Evolutionary conservation across 2,329 filamentous ascomycete species (phyloP).

Genomic region (Monilinia fructigena): DNA sequence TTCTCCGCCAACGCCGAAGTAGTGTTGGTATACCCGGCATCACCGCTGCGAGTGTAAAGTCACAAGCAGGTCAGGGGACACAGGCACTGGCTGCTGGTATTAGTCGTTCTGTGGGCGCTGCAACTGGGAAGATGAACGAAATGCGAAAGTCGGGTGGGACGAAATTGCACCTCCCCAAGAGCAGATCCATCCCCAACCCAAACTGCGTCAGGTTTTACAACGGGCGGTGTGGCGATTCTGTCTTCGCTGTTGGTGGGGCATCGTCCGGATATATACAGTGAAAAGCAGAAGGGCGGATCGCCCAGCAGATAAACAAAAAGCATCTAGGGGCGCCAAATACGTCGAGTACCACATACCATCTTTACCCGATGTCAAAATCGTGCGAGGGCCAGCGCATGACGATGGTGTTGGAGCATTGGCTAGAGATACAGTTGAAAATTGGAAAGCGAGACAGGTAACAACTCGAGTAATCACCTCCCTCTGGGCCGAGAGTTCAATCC

Average conservation of each 20-base stretch:
- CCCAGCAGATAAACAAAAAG: constrained; percentile 57
- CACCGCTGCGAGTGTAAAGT: constrained; percentile 34
- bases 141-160: constrained; percentile 72
- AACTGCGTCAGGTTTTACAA: constrained; percentile 66
- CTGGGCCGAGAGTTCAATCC: constrained; percentile 59
- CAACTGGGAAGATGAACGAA: constrained; percentile 69
- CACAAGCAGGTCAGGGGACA: constrained; percentile 65
- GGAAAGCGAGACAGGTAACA: constrained; percentile 42
- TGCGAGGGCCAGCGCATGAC: constrained; percentile 53
- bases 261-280: constrained; percentile 60
- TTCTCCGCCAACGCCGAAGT: constrained; percentile 38
- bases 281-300: constrained; percentile 50
- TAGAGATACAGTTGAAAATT: constrained; percentile 33
- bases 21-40: constrained; percentile 38
- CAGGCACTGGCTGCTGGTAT: constrained; percentile 73
- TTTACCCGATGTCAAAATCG: constrained; percentile 59
- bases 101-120: constrained; percentile 66
- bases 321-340: constrained; percentile 42
- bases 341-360: constrained; percentile 64
- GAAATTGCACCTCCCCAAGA: constrained; percentile 67
- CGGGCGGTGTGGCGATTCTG: constrained; percentile 58
- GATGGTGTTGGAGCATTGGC: constrained; percentile 37
- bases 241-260: constrained; percentile 66
- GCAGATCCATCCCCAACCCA: constrained; percentile 52
- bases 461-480: constrained; percentile 45